Base-by-base conservation (phyloP, 2,329 filamentous ascomycete species). In the Curvularia eragrostidis region DNA sequence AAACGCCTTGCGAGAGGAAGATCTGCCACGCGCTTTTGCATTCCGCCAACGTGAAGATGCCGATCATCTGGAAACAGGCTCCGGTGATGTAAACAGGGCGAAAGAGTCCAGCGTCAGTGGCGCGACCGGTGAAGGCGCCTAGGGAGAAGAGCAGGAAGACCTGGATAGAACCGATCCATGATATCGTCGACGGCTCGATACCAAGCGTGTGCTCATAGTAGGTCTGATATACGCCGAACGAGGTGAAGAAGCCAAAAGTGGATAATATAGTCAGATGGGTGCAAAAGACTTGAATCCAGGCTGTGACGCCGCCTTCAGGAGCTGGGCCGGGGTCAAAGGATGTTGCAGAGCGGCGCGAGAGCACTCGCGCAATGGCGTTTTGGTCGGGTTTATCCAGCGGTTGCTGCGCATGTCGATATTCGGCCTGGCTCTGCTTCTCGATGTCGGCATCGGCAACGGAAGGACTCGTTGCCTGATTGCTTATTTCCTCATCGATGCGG, bases 181-280 rank as follows among this genome's bases (percentile, higher is more conserved):
- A 72, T 8, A 75, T 69, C 0, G 69, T 72, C 6, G 70, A 73
- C 3, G 71, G 67, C 19, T 80, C 68, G 18, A 71, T 72, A 5
- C 64, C 64, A 44, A 66, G 83, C 57, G 43, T 74, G 60, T 65
- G 77, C 66, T 32, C 76, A 60, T 86, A 87, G 69, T 82, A 82
- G 3, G 80, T 79, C 59, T 87, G 83, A 54, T 84, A 87, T 3
- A 83, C 80, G 3, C 84, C 84, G 58, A 85, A 86, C n/a, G 81
- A 81, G 43, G 80, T 82, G 65, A 83, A 79, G 57, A 81, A 83
- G 3, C 61, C 77, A 80, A 85, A 87, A 1, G 84, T 84, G 62
- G 83, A 85, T 69, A 86, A 83, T 63, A 84, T 83, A 44, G 85
- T 77, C 47, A 83, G 73, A 64, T 72, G 69, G 1, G 84, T 84